Base-by-base conservation (phyloP, 495 filamentous ascomycete species). In the Collariella sp. region DNA sequence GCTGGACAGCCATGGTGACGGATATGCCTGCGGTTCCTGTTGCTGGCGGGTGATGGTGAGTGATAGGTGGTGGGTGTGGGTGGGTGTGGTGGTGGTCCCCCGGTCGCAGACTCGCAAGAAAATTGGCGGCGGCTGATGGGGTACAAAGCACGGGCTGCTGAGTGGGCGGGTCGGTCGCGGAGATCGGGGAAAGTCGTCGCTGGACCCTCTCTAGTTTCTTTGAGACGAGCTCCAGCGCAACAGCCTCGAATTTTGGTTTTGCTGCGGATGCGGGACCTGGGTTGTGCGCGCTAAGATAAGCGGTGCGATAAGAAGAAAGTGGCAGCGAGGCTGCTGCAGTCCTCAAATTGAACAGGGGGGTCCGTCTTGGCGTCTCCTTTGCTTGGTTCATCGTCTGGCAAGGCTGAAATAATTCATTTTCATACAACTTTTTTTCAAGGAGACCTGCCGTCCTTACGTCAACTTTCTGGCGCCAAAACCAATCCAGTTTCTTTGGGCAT, bases 1-100 rank as follows among this genome's bases (percentile, higher is more conserved):
- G 66, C 54, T 80, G 76, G 63, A 86, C 83, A 63, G 88, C 83
- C 91, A 96, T 96, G 72, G 53, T 88, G 79, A 68, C 31, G 52
- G 42, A 40, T 57, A 38, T 10, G n/a, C 38, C 42, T 13, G 47
- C 29, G 51, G 39, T 31, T 60, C 52, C 41, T 63, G 57, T 52
- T 52, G 24, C 51, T 55, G 55, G 54, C 53, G 26, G 33, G 48
- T 50, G 58, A 49, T 57, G 36, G 47, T n/a, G n/a, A n/a, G n/a
- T n/a, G n/a, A n/a, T n/a, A n/a, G n/a, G n/a, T 55, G 55, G 54
- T 51, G 26, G 33, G 48, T 50, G 58, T 45, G 56, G 36, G 47
- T 46, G 43, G 54, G 50, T 61, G 52, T 54, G 24, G 56, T 58
- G 34, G n/a, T 33, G 5, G 23, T 39, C 36, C 29, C 20, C 26